These are phyloP conservation scores for Boletellus ananas DNA, from an alignment of 768 basidiomycete species.

Conservation along the genomic window DNA sequence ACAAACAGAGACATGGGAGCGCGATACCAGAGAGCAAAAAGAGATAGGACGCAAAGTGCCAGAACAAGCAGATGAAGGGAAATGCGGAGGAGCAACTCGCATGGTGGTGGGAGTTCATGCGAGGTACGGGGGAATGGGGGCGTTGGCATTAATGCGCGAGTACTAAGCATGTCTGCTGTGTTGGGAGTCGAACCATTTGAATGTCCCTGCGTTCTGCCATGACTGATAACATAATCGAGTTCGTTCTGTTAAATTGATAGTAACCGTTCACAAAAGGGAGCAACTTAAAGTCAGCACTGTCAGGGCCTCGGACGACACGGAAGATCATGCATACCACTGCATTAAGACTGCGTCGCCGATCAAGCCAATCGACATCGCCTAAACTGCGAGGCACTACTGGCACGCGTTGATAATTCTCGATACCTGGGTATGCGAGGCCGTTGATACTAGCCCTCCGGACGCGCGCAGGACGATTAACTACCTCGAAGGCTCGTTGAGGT, in stretches of 20 bases:
- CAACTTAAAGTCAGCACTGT: conserved; percentile 19
- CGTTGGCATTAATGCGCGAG: conserved; percentile 34
- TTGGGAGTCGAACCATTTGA: conserved; percentile 46
- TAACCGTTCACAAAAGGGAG: conserved; percentile 9
- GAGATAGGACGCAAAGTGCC: conserved; percentile 52
- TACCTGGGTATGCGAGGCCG: conserved; percentile 40
- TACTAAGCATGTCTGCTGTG: conserved; percentile 48
- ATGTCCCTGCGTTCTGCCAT: conserved; percentile 41
- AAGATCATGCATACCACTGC: conserved; percentile 52
- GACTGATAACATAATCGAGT: conserved; percentile 64
- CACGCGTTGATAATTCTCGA: conserved; percentile 43
- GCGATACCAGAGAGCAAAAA: conserved; percentile 56
- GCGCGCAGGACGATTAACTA: conserved; percentile 47
- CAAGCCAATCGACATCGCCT: conserved; percentile 76
- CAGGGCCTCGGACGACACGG: conserved; percentile 12
- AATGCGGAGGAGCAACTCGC: conserved; percentile 42
- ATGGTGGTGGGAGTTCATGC: conserved; percentile 34
- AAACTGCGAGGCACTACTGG: conserved; percentile 50
- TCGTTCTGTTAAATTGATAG: conserved; percentile 51
- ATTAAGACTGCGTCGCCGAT: conserved; percentile 66
- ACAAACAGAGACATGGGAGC: conserved; percentile 55
- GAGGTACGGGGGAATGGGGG: conserved; percentile 21
- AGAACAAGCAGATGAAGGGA: conserved; percentile 57
- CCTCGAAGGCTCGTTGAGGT: conserved; percentile 43
- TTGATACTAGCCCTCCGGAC: conserved; percentile 50